Evolutionary conservation across 169 alveolate genomes (phyloP), one percentile per base, ranked within the genome.

Genomic region (Plasmodium gonderi): DNA sequence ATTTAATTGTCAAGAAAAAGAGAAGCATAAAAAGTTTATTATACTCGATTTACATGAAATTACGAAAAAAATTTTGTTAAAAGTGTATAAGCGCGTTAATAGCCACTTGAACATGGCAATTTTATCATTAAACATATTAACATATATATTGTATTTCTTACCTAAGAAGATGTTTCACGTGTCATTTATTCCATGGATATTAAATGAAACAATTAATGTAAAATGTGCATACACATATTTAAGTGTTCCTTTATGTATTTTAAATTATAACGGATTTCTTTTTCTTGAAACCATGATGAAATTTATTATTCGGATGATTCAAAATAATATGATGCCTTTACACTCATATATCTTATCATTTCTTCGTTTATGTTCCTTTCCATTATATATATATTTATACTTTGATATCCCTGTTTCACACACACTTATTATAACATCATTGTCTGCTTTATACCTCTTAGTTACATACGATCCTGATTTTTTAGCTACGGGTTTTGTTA

Each of bases 281-380:
- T 83, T 91, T 81, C 60, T 81, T 23, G 95, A 91, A 91, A 80
- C 92, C 69, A 36, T 92, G 76, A 91, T 94, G 94, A 94, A 94
- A 92, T 76, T 94, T 49, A 90, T 90, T 44, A 69, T 45, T 12
- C 80, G 80, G 17, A 77, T 90, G 90, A 79, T 77, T 64, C 17
- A 54, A 33, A 60, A 79, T 64, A 72, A 90, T 1, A 33, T 69
- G 0, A 67, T 78, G 67, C 77, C 94, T n/a, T 38, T 90, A 49
- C 90, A 90, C n/a, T 49, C 81, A 11, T 90, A 90, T 47, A 67
- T 90, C 29, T 79, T 90, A 3, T 79, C 94, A 17, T 90, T 77
- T 49, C 60, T 90, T 14, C 94, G 94, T 38, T 77, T 90, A 31
- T 90, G 91, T 17, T 77, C 91, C 2, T 60, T 90, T 20, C 94